phyloP scores from a whole-genome alignment of 2,329 filamentous ascomycete species.

The Coleophoma eucalyptorum region DNA sequence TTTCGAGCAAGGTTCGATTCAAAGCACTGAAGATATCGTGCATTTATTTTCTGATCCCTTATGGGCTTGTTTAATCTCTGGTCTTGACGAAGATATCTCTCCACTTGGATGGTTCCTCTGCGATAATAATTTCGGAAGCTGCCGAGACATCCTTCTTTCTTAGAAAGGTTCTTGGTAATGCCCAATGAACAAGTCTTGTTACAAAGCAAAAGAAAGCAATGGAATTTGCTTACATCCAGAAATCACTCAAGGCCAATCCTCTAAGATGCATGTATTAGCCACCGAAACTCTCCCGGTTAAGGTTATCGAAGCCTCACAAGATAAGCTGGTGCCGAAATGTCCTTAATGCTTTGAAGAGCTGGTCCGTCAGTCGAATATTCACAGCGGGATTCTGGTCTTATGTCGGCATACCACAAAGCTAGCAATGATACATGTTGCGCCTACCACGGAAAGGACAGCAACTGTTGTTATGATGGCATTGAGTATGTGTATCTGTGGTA shows the following conservation, averaged over 20 bases:
- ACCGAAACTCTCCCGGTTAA: background rate
- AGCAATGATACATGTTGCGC: slow-evolving; percentile 33
- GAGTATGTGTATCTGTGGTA: slow-evolving; percentile 16
- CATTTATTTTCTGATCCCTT: no score
- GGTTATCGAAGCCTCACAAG: slow-evolving; percentile 13
- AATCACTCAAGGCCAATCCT: slow-evolving; percentile 36
- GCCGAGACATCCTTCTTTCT: no score
- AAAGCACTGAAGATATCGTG: no score
- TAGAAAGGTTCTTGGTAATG: no score
- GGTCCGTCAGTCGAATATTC: background rate
- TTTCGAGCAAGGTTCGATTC: no score
- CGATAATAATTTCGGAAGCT: no score
- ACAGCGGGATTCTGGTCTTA: background rate
- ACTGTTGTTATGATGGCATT: slow-evolving; percentile 28
- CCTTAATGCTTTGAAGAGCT: slow-evolving; percentile 33
- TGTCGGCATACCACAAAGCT: slow-evolving; percentile 28
- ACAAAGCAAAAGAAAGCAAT: no score
- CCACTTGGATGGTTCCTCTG: no score
- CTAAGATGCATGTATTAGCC: background rate
- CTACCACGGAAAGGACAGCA: slow-evolving; percentile 30
- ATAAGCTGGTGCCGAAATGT: slow-evolving; percentile 37
- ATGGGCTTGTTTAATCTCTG: no score
- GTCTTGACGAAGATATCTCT: no score
- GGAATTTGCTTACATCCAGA: slow-evolving; percentile 21
- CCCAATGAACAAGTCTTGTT: no score